phyloP scores from a whole-genome alignment of 345 rosid genomes.

The Populus davidiana region DNA sequence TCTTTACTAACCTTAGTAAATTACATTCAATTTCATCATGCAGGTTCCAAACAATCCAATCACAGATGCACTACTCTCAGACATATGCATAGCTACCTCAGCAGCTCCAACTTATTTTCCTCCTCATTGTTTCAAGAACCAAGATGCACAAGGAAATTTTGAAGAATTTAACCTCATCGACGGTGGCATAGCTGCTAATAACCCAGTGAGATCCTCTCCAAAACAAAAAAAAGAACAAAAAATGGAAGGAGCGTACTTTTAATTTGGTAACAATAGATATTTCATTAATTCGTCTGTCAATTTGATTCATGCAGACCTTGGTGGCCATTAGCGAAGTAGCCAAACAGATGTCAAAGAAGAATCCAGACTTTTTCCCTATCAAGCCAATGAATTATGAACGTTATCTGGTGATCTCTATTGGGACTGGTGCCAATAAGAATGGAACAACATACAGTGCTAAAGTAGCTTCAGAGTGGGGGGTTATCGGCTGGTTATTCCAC shows the following conservation, averaged over 20 bases:
- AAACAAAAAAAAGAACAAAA: too few relatives aligned
- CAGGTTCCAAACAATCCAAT: slow-evolving; percentile 33
- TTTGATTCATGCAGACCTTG: slow-evolving; percentile 45
- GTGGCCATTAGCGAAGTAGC: slow-evolving; percentile 63
- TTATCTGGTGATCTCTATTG: slow-evolving; percentile 63
- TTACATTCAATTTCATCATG: background rate
- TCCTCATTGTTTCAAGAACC: slow-evolving; percentile 47
- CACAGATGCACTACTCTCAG: slow-evolving; percentile 53
- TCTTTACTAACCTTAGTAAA: background rate
- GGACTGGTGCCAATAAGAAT: slow-evolving; percentile 46
- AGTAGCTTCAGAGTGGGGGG: slow-evolving; percentile 63
- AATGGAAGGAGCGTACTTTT: background rate
- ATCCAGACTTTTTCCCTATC: slow-evolving; percentile 41
- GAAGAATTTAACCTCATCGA: slow-evolving; percentile 66
- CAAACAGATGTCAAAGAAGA: slow-evolving; percentile 43
- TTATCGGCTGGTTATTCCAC: slow-evolving; percentile 49
- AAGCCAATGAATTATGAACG: slow-evolving; percentile 45
- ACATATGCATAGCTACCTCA: slow-evolving; percentile 65
- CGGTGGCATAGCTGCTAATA: slow-evolving; percentile 63
- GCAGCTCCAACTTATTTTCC: slow-evolving; percentile 77
- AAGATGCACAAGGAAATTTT: slow-evolving; percentile 35
- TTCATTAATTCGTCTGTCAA: background rate
- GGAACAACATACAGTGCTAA: slow-evolving; percentile 39
- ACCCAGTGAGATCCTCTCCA: slow-evolving; percentile 46
- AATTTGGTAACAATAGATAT: background rate